Conservation (phyloP, 208 protist genomes). For the Strigomonas culicis region DNA sequence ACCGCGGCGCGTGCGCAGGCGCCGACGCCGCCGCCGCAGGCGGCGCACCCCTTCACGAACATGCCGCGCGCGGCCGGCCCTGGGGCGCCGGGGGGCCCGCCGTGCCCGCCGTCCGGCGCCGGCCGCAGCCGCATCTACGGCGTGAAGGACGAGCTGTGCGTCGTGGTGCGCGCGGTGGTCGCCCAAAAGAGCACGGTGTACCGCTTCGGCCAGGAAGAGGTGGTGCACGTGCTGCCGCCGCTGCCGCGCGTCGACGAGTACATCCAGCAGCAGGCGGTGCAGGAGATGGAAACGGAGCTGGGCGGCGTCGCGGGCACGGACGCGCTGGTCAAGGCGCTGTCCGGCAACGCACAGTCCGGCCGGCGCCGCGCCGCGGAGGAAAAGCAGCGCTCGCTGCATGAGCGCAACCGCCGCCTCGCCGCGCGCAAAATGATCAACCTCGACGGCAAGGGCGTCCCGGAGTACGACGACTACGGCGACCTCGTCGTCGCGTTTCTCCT, state of each 20-base stretch:
- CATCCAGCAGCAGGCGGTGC: conserved; percentile 14
- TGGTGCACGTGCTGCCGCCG: conserved; percentile 78
- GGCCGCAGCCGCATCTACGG: conserved; percentile 22
- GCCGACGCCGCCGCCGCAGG: too few species aligned
- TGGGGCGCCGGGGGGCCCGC: conserved; percentile 8
- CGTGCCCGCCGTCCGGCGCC: conserved; percentile 14
- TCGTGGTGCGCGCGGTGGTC: conserved; percentile 71
- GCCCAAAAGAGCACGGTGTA: conserved; percentile 68
- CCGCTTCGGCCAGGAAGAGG: conserved; percentile 62
- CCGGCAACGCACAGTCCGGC: neutral
- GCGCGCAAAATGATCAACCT: conserved; percentile 27
- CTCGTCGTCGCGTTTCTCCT: conserved; percentile 72
- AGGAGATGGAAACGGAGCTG: conserved; percentile 14
- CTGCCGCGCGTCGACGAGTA: conserved; percentile 28
- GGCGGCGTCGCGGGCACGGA: conserved; percentile 9
- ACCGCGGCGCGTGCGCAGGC: too few species aligned
- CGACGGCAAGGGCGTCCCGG: conserved; percentile 15
- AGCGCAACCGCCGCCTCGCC: conserved; percentile 18
- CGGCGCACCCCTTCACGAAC: neutral
- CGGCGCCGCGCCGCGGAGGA: conserved; percentile 10
- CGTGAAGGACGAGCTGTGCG: conserved; percentile 44
- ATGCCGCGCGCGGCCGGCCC: neutral
- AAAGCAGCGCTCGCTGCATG: conserved; percentile 11
- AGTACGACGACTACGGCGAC: conserved; percentile 62
- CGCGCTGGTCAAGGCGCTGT: conserved; percentile 28